Conservation (phyloP, 352 stramenopile species). For the Pythium myriotylum region DNA sequence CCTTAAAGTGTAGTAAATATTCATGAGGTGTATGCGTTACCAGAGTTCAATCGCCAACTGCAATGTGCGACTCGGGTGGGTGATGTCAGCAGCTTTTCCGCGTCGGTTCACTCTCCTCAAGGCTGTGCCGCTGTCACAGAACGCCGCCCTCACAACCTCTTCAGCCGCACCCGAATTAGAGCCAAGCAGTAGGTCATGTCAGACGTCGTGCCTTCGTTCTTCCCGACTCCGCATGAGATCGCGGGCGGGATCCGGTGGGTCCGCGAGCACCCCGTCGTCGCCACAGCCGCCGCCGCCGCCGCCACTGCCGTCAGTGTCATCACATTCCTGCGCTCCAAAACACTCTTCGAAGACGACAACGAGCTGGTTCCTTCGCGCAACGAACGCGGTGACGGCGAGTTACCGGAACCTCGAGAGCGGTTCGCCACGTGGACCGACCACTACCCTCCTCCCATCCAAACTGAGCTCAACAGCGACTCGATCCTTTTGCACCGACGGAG, state of each 20-base stretch:
- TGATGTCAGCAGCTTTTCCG: conserved; percentile 26
- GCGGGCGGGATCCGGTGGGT: conserved; percentile 75
- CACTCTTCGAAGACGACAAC: conserved; percentile 22
- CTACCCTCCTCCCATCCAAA: conserved; percentile 19
- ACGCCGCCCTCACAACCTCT: not conserved
- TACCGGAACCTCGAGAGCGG: conserved; percentile 22
- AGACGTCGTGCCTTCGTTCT: conserved; percentile 73
- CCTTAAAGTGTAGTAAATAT: not conserved
- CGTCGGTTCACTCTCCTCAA: conserved; percentile 28
- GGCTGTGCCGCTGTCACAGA: conserved; percentile 23
- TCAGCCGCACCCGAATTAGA: not conserved
- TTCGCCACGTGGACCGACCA: conserved; percentile 36
- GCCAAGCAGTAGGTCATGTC: conserved; percentile 37
- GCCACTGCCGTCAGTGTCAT: conserved; percentile 72
- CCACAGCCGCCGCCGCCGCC: conserved; percentile 62
- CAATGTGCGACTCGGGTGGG: conserved; percentile 30
- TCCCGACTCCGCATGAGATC: conserved; percentile 79
- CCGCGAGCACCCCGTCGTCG: conserved; percentile 70
- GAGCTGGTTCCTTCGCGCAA: conserved; percentile 5
- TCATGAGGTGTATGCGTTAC: not conserved
- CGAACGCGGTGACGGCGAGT: conserved; percentile 5
- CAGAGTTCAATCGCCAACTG: conserved; percentile 16
- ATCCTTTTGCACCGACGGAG: conserved; percentile 11
- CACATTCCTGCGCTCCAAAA: conserved; percentile 44
- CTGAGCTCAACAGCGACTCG: not conserved